Base-by-base conservation (phyloP, 257 asterid genomes). In the Salvia hispanica region DNA sequence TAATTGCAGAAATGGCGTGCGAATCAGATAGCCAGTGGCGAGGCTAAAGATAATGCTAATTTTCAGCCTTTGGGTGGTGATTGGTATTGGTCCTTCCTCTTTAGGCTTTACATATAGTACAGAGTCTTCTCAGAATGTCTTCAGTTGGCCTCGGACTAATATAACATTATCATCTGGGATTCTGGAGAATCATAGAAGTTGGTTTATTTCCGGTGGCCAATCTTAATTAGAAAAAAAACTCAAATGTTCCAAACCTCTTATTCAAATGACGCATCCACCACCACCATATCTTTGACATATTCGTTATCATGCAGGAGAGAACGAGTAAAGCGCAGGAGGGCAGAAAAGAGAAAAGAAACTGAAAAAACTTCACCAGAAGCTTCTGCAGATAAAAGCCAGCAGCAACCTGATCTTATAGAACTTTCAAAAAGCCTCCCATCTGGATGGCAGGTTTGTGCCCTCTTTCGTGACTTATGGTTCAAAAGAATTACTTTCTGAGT, bases 61-160 rank as follows among this genome's bases (percentile, higher is more conserved):
- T 94, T 94, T 79, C 99, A 87, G 88, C 99, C 99, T 0, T 78
- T 94, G 76, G 96, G 97, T 55, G 97, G 99, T 61, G 97, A 94
- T 82, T 94, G 99, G 99, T 94, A 90, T 62, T 69, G 62, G 39
- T 63, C 57, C 73, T 66, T 55, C 9, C 39, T 69, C 53, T 67
- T 44, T 57, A 60, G 39, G 70, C 52, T 9, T 46, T 43, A 65
- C 42, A 55, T 60, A 55, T 48, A 39, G 73, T 46, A 76, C 21
- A n/a, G 40, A 55, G 47, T 4, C 4, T 13, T 43, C 4, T 52
- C 12, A 9, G 33, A 44, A 43, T 5, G 66, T 50, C 36, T 64
- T 59, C 45, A 66, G 31, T 33, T 39, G 45, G 61, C 57, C 16
- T 44, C 15, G 33, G 47, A 21, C 36, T 58, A 55, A 39, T 37